These are phyloP conservation scores for Chlamydomonas asymmetrica DNA, from an alignment of 139 green algal species.

Conservation along the genomic window DNA sequence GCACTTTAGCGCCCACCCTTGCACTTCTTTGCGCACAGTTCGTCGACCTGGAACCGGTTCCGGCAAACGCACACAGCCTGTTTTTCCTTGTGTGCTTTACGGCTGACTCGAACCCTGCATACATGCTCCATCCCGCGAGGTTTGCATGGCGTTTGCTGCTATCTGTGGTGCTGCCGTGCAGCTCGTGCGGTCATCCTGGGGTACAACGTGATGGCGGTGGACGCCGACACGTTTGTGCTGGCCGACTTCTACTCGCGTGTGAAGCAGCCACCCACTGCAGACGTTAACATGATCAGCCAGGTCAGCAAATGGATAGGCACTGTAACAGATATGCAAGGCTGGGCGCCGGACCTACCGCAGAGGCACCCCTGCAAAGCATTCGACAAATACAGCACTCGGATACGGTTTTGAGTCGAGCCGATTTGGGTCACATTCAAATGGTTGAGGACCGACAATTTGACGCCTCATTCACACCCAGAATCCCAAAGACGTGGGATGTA, in stretches of 20 bases:
- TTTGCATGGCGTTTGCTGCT: no score
- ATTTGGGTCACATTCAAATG: no score
- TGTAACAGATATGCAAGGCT: no score
- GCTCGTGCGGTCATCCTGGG: conserved; percentile 3
- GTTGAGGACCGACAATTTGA: no score
- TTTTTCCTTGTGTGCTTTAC: background rate
- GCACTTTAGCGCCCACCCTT: background rate
- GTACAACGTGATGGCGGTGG: conserved; percentile 17
- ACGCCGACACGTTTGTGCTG: background rate
- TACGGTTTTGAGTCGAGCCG: no score
- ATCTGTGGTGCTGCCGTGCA: background rate
- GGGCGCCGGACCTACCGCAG: no score
- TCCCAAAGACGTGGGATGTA: no score
- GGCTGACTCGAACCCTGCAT: background rate
- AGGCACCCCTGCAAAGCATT: no score
- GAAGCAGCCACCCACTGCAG: background rate
- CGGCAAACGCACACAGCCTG: background rate
- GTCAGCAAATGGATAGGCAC: no score
- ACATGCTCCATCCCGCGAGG: background rate
- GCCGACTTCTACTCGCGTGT: conserved; percentile 10
- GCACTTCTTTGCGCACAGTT: background rate
- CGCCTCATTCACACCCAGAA: no score
- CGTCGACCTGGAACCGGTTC: background rate
- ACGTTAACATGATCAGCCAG: conserved; percentile 7
- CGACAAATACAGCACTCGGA: no score